A percentile compares a stretch with the other conserved stretches of the same genome.
These are phyloP conservation scores for Russula griseocarnosa DNA, from an alignment of 768 basidiomycete species.

Conservation along the genomic window DNA sequence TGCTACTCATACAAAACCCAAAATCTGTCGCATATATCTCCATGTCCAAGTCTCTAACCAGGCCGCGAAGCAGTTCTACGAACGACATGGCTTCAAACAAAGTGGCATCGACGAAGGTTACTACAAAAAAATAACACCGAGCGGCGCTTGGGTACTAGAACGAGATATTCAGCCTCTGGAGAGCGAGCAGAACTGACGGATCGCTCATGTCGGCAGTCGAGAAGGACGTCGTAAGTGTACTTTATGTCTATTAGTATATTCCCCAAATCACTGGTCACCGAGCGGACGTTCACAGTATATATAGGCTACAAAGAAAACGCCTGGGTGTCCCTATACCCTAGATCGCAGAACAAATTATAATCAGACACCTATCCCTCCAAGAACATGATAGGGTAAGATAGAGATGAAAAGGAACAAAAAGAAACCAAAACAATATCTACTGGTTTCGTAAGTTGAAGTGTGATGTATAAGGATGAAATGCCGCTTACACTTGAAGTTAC, in stretches of 20 bases:
- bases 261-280: slow-evolving; percentile 7
- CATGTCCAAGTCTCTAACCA: slow-evolving; percentile 85
- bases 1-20: slow-evolving; percentile 51
- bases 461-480: background rate
- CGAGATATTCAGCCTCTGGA: slow-evolving; percentile 38
- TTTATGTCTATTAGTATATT: slow-evolving; percentile 22
- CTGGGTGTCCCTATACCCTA: slow-evolving; percentile 19
- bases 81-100: slow-evolving; percentile 75
- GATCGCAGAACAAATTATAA: slow-evolving; percentile 24
- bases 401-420: background rate
- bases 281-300: slow-evolving; percentile 22
- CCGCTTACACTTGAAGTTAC: slow-evolving; percentile 14
- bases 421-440: background rate
- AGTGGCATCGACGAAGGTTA: slow-evolving; percentile 64
- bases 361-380: slow-evolving; percentile 14
- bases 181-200: slow-evolving; percentile 1
- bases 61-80: slow-evolving; percentile 77
- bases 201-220: background rate
- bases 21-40: slow-evolving; percentile 68
- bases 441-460: slow-evolving; percentile 12
- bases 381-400: slow-evolving; percentile 12
- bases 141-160: slow-evolving; percentile 85
- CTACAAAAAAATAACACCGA: slow-evolving; percentile 85
- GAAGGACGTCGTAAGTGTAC: slow-evolving; percentile 10
- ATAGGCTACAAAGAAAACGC: slow-evolving; percentile 26